A percentile compares a stretch with the other conserved stretches of the same genome.
phyloP scores from a whole-genome alignment of 768 basidiomycete genomes.

The Glaciozyma martinii region DNA sequence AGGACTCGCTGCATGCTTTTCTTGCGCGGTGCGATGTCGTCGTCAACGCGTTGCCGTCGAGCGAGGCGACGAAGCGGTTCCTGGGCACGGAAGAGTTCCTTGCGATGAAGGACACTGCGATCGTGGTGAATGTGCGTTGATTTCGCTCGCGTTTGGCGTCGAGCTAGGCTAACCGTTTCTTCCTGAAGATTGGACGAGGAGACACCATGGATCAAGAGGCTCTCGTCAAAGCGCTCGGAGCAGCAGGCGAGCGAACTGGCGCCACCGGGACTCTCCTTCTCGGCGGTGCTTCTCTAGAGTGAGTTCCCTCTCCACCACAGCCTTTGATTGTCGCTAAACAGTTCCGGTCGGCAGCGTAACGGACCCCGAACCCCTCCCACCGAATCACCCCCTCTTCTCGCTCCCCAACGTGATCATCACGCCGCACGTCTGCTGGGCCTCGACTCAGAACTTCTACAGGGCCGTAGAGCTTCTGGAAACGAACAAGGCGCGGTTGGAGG shows the following conservation, averaged over 20 bases:
- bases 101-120: slow-evolving; percentile 34
- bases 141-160: not conserved
- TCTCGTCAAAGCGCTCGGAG: not conserved
- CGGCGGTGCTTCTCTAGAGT: slow-evolving; percentile 1
- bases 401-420: slow-evolving; percentile 39
- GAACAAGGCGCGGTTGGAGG: slow-evolving; percentile 20
- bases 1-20: not conserved
- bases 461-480: slow-evolving; percentile 38
- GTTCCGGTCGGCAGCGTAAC: slow-evolving; percentile 33
- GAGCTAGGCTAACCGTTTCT: no score
- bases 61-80: not conserved
- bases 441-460: slow-evolving; percentile 36
- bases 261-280: not conserved
- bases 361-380: slow-evolving; percentile 41
- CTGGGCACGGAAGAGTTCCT: not conserved
- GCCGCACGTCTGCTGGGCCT: slow-evolving; percentile 38
- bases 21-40: not conserved
- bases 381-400: slow-evolving; percentile 38
- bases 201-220: slow-evolving; percentile 31
- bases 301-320: not conserved
- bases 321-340: not conserved
- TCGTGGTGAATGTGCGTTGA: slow-evolving; percentile 36
- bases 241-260: not conserved
- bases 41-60: not conserved
- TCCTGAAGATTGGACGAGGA: slow-evolving; percentile 35